A percentile compares a stretch with the other conserved stretches of the same genome.
Evolutionary conservation across 1,139 yeast species (phyloP).

Genomic region (Suhomyces choctaworum): DNA sequence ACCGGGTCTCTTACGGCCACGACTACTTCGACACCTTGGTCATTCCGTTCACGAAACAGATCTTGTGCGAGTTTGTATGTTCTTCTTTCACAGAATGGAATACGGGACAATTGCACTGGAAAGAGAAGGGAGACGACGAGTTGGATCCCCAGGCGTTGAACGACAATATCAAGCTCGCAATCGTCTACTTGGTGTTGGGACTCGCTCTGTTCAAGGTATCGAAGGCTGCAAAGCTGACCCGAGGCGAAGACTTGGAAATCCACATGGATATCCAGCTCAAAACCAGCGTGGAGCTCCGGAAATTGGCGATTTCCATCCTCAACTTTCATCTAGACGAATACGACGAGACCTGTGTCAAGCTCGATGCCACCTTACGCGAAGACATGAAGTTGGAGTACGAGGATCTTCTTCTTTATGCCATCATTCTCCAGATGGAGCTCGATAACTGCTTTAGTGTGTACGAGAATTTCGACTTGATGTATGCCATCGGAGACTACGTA

Average conservation of each 20-base stretch:
- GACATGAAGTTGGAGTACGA: conserved; percentile 17
- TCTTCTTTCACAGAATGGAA: conserved; percentile 23
- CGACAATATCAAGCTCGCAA: conserved; percentile 26
- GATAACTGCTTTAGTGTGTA: conserved; percentile 42
- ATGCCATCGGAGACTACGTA: conserved; percentile 44
- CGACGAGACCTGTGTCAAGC: conserved; percentile 32
- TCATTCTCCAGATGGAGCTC: conserved; percentile 39
- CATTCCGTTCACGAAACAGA: conserved; percentile 31
- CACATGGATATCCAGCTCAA: conserved; percentile 29
- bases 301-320: conserved; percentile 36
- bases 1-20: conserved; percentile 20
- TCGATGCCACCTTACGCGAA: conserved; percentile 20
- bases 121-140: conserved; percentile 11
- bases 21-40: conserved; percentile 35
- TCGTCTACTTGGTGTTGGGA: conserved; percentile 30
- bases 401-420: conserved; percentile 25
- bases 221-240: conserved; percentile 12
- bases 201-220: conserved; percentile 29
- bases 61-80: conserved; percentile 35
- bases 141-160: conserved; percentile 14
- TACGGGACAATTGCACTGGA: conserved; percentile 7
- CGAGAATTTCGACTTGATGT: conserved; percentile 45
- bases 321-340: conserved; percentile 46
- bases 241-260: conserved; percentile 16
- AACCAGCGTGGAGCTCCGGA: conserved; percentile 40